Base-by-base conservation (phyloP, 1,139 yeast genomes). In the Yamadazyma oceani region DNA sequence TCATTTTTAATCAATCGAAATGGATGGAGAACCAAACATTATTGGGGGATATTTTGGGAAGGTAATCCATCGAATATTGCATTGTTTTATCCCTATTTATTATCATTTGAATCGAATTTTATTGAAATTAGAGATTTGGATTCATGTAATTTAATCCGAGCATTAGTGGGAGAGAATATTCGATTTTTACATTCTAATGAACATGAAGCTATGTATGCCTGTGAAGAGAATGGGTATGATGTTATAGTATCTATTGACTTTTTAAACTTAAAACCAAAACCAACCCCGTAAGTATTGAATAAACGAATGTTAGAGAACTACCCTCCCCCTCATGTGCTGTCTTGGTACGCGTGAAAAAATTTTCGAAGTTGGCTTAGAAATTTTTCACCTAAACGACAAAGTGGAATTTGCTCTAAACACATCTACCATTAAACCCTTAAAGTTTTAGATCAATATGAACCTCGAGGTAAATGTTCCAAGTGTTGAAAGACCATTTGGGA, bases 21-120 rank as follows among this genome's bases (percentile, higher is more conserved):
- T 58, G 98, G 98, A 23, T 92, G 98, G 98, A 77, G 97, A 54
- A 84, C 95, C 17, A 80, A 92, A 47, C 90, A 92, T 35, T 92
- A 88, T 37, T 90, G 96, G 94, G 84, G 90, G 50, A 84, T 92
- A 38, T 84, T 85, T 57, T 92, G 98, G 98, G 97, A 92, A 64
- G 97, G 97, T 30, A 78, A 82, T 36, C 97, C 98, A 4, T 95
- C 85, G 54, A 83, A 84, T 45, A 88, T 92, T 60, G 95, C 97
- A 9, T 72, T 92, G 35, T 88, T 94, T 74, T 92, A 90, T 64
- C 98, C 98, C 4, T 92, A 89, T 58, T 69, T 92, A 41, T 69
- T 92, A 44, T 92, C 96, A 14, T 92, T 92, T 66, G 97, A 92
- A 56, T 78, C 84, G 17, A 85, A 81, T 42, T 89, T 92, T 54